Evolutionary conservation across 176 grass and related monocot species (phyloP).

Genomic region (Ananas comosus): DNA sequence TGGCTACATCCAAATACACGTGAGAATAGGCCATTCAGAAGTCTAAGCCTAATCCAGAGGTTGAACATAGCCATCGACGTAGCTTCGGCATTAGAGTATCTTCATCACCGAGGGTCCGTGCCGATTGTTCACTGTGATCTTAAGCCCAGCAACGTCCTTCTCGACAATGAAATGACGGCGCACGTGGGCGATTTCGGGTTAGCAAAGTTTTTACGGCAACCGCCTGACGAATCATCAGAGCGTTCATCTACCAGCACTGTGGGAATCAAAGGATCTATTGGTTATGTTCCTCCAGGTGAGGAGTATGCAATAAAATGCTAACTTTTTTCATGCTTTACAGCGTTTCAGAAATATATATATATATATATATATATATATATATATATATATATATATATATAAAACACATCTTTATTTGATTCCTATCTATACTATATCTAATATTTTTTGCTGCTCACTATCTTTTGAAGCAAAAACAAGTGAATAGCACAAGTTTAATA

Average conservation of each 20-base stretch:
- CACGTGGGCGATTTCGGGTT: slow-evolving; percentile 25
- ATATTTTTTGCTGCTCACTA: no score
- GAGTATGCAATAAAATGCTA: background rate
- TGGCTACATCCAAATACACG: slow-evolving; percentile 31
- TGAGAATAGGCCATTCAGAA: background rate
- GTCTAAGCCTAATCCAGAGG: slow-evolving; percentile 27
- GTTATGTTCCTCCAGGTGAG: slow-evolving; percentile 39
- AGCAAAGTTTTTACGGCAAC: slow-evolving; percentile 17
- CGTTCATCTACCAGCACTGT: background rate
- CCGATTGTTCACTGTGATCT: slow-evolving; percentile 28
- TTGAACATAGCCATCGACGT: slow-evolving; percentile 30
- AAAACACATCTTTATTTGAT: background rate
- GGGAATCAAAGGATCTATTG: slow-evolving; percentile 30
- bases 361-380: background rate
- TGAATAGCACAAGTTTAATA: no score
- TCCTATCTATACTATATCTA: background rate
- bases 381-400: background rate
- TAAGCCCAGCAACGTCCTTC: slow-evolving; percentile 27
- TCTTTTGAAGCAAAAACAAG: no score
- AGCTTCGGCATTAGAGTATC: slow-evolving; percentile 45
- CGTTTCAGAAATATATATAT: background rate
- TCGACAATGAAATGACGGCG: slow-evolving; percentile 28
- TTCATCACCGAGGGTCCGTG: slow-evolving; percentile 23
- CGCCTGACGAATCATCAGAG: background rate
- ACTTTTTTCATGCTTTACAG: background rate